Evolutionary conservation across 2,329 filamentous ascomycete genomes (phyloP), one percentile per base, ranked within the genome.

Genomic region (Ophiostoma angusticollis): DNA sequence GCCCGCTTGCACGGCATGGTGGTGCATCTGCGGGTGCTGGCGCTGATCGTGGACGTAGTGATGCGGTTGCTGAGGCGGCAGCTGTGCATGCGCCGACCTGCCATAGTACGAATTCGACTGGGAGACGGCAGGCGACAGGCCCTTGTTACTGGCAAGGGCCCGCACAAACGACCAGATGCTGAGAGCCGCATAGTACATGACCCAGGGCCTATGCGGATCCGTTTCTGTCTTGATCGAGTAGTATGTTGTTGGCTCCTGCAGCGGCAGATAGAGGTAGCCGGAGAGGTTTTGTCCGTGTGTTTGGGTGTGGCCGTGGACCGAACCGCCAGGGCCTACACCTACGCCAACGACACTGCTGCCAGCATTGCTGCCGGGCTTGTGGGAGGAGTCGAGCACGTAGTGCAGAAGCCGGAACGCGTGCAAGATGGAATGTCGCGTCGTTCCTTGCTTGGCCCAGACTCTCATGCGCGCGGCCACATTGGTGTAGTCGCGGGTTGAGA

Each of bases 111-210:
- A n/a, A n/a, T n/a, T n/a, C n/a, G n/a, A n/a, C n/a, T n/a, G n/a
- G n/a, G n/a, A n/a, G n/a, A n/a, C n/a, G n/a, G n/a, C n/a, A n/a
- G n/a, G n/a, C n/a, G n/a, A n/a, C n/a, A n/a, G n/a, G n/a, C n/a
- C n/a, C 6, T 50, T 42, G 25, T 35, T 47, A 1, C 74, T 77
- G 38, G 85, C 81, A 12, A 89, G 61, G 0, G 86, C 84, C 50
- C 78, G 85, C 3, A 84, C 84, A 52, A 89, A 94, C 4, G 76
- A 81, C 84, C 85, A 94, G 9, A 94, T 84, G 35, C 84, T 81
- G 38, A 94, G 63, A 0, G 79, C 76, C 0, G 86, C 82, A 50
- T 89, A 89, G 60, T 93, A 94, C 54, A 94, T 70, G 31, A 93
- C 82, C 85, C 86, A 94, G 0, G 86, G 84, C 19, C 85, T 71